A percentile compares a stretch with the other conserved stretches of the same genome.
Conservation (phyloP, 1,139 yeast genomes). For the Geotrichum carabidarum region DNA sequence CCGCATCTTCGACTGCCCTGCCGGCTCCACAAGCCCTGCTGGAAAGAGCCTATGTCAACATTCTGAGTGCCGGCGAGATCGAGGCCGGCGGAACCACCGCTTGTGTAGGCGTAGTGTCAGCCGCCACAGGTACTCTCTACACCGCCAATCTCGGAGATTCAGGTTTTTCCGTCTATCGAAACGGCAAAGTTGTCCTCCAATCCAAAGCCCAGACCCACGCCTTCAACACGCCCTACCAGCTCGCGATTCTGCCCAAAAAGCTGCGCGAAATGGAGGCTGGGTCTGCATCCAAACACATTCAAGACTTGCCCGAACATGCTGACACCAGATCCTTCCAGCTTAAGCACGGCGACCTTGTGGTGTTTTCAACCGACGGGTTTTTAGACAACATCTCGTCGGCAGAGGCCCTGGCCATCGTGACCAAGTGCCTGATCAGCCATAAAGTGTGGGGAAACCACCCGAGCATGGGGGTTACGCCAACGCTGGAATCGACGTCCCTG, state of each 20-base stretch:
- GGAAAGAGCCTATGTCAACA: constrained; percentile 8
- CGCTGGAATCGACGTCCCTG: constrained; percentile 17
- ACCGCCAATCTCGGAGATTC: constrained; percentile 91
- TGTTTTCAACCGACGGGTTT: constrained; percentile 92
- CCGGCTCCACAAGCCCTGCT: constrained; percentile 41
- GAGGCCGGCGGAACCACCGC: constrained; percentile 96
- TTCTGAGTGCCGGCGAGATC: constrained; percentile 36
- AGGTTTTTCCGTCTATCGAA: constrained; percentile 83
- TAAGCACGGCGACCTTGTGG: constrained; percentile 62
- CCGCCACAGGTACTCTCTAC: constrained; percentile 48
- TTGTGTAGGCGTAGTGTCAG: constrained; percentile 69
- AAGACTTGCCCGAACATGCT: constrained; percentile 48
- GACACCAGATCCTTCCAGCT: constrained; percentile 37
- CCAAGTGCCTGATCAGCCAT: constrained; percentile 29
- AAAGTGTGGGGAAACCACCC: constrained; percentile 19
- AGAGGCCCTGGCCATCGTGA: constrained; percentile 55
- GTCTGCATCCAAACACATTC: constrained; percentile 57
- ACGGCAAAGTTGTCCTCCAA: constrained; percentile 56
- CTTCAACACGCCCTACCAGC: constrained; percentile 87
- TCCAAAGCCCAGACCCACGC: constrained; percentile 79
- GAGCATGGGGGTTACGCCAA: constrained; percentile 16
- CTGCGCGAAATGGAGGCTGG: constrained; percentile 50
- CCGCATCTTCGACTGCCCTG: constrained; percentile 1
- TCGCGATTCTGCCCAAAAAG: constrained; percentile 71
- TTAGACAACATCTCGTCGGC: constrained; percentile 75